Conservation (phyloP, 306 rosid genomes). For the Mucuna pruriens region DNA sequence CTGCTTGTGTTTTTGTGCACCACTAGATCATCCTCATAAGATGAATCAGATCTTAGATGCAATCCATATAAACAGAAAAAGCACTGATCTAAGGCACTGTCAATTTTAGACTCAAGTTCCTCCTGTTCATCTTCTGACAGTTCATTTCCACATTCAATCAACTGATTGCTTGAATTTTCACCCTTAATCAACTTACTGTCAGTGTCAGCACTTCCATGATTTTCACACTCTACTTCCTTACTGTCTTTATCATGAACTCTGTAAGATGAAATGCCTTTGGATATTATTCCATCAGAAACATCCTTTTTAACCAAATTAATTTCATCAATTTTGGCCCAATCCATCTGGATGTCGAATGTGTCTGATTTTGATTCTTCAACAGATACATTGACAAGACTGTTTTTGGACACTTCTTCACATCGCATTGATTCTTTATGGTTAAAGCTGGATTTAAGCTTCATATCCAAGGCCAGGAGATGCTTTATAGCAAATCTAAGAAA, state of each 20-base stretch:
- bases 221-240: constrained; percentile 53
- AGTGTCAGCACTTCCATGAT: constrained; percentile 53
- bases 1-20: constrained; percentile 93
- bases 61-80: constrained; percentile 94
- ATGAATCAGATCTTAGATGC: constrained; percentile 86
- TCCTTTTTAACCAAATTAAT: constrained; percentile 48
- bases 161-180: constrained; percentile 57
- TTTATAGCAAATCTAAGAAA: constrained; percentile 96
- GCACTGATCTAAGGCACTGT: constrained; percentile 90
- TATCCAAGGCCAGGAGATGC: constrained; percentile 90
- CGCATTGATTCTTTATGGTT: constrained; percentile 60
- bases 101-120: constrained; percentile 87
- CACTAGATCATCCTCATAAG: constrained; percentile 88
- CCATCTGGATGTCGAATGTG: constrained; percentile 50
- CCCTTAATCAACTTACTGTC: constrained; percentile 46
- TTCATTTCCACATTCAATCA: constrained; percentile 59
- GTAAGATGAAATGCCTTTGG: constrained; percentile 49
- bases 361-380: constrained; percentile 55
- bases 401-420: constrained; percentile 56
- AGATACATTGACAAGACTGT: constrained; percentile 54
- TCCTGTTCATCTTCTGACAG: constrained; percentile 87
- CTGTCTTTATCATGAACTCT: constrained; percentile 52
- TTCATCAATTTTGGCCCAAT: constrained; percentile 52
- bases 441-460: constrained; percentile 77
- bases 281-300: constrained; percentile 51